These are phyloP conservation scores for Saccharum officinarum DNA, from an alignment of 176 grass and related monocot species.

Conservation along the genomic window DNA sequence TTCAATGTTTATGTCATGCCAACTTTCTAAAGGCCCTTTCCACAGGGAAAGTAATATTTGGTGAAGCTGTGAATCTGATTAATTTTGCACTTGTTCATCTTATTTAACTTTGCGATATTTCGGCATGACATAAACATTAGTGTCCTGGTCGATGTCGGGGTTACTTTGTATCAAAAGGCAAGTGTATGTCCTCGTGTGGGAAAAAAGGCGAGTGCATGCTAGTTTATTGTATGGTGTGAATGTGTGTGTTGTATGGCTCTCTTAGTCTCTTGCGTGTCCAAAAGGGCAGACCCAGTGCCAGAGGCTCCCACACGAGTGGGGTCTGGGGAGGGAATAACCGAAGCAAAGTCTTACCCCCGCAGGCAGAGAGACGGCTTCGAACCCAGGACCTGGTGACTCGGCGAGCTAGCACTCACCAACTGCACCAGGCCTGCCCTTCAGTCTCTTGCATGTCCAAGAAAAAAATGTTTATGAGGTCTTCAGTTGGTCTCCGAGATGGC, in stretches of 20 bases:
- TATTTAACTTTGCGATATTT: not conserved
- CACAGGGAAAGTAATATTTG: not conserved
- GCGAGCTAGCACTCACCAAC: too few relatives aligned
- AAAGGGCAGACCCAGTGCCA: too few relatives aligned
- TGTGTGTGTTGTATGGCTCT: not conserved
- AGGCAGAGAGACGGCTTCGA: too few relatives aligned
- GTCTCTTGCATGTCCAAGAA: too few relatives aligned
- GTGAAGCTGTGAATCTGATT: slow-evolving; percentile 12
- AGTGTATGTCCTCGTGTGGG: too few relatives aligned
- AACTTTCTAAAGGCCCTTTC: not conserved
- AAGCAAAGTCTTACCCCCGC: too few relatives aligned
- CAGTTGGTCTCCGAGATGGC: not conserved
- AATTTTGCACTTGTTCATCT: not conserved
- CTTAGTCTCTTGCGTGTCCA: too few relatives aligned
- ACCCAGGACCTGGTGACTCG: too few relatives aligned
- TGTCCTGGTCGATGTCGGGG: not conserved
- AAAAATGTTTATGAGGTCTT: not conserved
- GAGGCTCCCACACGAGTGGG: too few relatives aligned
- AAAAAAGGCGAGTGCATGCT: not conserved
- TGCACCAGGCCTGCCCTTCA: too few relatives aligned
- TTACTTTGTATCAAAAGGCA: not conserved
- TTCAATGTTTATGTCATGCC: not conserved
- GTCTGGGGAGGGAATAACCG: too few relatives aligned
- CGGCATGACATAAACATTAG: not conserved
- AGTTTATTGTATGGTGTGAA: not conserved